Evolutionary conservation across 495 filamentous ascomycete species (phyloP), one percentile per base, ranked within the genome.

Genomic region (Penicillium nucicola): DNA sequence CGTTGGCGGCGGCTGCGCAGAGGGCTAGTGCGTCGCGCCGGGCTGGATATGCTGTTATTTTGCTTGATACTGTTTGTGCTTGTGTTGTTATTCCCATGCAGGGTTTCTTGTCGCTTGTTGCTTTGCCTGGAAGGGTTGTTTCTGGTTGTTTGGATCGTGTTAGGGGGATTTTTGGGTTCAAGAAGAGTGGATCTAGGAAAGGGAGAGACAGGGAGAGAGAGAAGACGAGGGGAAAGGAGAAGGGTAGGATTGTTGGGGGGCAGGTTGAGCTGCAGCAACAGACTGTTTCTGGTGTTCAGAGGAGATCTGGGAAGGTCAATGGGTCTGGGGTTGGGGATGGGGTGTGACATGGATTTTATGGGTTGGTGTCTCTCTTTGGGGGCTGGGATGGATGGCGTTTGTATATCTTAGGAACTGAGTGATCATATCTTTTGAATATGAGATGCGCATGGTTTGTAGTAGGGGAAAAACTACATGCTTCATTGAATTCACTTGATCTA

Each of bases 1-100:
- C 87, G 1, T 72, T 97, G 12, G 87, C 90, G 11, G 89, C 88
- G 2, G 85, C 84, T 0, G 89, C 84, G 0, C 85, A 88, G 65
- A 78, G 78, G 19, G 57, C 67, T 2, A 60, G 22, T 22, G 20
- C 19, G 12, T 53, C 54, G 2, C 56, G 45, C 3, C 58, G 53
- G 12, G 44, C 51, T 14, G 55, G 60, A 6, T 58, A 67, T 22
- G 40, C 63, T 4, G 56, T 58, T 33, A 52, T 47, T 10, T 15
- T 71, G 1, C 9, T 68, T 0, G 56, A 64, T 33, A 69, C 63
- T 66, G 44, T 47, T 11, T 71, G 60, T 23, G 60, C 66, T 1
- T 61, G 58, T 14, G 28, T 69, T 11, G 48, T 68, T 1, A 35
- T 71, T 10, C 70, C 70, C 0, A 33, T 45, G 6, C 67, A 68